phyloP scores from a whole-genome alignment of 805 yeast species.

The Candida piceae region DNA sequence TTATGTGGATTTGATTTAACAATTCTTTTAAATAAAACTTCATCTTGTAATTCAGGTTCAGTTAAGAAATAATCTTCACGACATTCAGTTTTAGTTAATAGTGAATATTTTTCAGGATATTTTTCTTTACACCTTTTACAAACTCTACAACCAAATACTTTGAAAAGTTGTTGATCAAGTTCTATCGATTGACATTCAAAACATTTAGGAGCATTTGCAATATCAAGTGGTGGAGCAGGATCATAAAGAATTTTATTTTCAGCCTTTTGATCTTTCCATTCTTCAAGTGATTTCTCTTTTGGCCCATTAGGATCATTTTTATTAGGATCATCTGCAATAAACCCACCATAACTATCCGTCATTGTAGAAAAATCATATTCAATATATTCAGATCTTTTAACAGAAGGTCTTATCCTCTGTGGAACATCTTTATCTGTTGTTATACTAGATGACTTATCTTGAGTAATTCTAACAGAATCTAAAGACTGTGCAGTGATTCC shows the following conservation, averaged over 20 bases:
- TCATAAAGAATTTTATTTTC: slow-evolving; percentile 38
- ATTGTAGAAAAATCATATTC: slow-evolving; percentile 89
- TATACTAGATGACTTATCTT: neutral
- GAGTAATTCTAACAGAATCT: slow-evolving; percentile 6
- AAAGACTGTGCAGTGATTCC: slow-evolving; percentile 4
- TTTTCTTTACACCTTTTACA: slow-evolving; percentile 73
- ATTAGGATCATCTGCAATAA: slow-evolving; percentile 40
- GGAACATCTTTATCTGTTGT: neutral
- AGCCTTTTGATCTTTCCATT: slow-evolving; percentile 47
- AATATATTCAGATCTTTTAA: slow-evolving; percentile 61
- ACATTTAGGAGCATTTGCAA: slow-evolving; percentile 74
- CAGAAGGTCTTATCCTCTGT: slow-evolving; percentile 37
- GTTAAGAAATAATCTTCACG: slow-evolving; percentile 87
- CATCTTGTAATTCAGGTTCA: slow-evolving; percentile 85
- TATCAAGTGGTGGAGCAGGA: slow-evolving; percentile 67
- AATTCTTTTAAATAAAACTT: slow-evolving; percentile 59
- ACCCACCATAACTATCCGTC: slow-evolving; percentile 87
- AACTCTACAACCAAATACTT: slow-evolving; percentile 69
- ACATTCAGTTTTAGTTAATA: slow-evolving; percentile 93
- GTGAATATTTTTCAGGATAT: slow-evolving; percentile 81
- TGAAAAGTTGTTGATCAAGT: slow-evolving; percentile 64
- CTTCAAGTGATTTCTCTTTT: slow-evolving; percentile 40
- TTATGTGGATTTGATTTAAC: slow-evolving; percentile 96
- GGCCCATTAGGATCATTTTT: slow-evolving; percentile 17
- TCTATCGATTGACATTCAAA: slow-evolving; percentile 79